phyloP scores from a whole-genome alignment of 345 rosid species.

The Dipteronia sinensis region DNA sequence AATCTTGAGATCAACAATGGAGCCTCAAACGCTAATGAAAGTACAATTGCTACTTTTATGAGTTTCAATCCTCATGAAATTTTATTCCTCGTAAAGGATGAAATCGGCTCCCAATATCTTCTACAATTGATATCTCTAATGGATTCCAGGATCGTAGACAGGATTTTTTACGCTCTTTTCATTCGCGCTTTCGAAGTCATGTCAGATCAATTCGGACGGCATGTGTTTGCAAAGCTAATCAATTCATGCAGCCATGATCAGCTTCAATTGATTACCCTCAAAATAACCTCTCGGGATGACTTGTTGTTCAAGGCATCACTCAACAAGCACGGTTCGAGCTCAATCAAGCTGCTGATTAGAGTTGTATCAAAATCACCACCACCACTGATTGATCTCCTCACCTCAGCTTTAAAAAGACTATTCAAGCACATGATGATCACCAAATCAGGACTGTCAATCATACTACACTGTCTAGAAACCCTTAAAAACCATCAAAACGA shows the following conservation, averaged over 20 bases:
- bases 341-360: constrained; percentile 23
- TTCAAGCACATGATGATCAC: constrained; percentile 16
- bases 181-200: background rate
- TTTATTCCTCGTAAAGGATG: background rate
- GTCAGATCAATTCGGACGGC: background rate
- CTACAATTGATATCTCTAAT: background rate
- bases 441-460: constrained; percentile 10
- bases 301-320: background rate
- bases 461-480: constrained; percentile 13
- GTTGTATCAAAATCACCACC: background rate
- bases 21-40: background rate
- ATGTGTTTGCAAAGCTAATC: background rate
- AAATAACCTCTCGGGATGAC: background rate
- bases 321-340: constrained; percentile 18
- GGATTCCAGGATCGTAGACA: background rate
- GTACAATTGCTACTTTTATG: background rate
- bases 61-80: background rate
- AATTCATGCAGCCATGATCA: background rate
- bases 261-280: background rate
- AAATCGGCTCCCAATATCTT: background rate
- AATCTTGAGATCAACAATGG: background rate
- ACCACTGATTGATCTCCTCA: background rate
- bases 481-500: background rate
- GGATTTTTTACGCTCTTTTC: background rate
- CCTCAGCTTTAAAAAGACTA: background rate